Base-by-base conservation (phyloP, 805 yeast genomes). In the Grigorovia jiainica region DNA sequence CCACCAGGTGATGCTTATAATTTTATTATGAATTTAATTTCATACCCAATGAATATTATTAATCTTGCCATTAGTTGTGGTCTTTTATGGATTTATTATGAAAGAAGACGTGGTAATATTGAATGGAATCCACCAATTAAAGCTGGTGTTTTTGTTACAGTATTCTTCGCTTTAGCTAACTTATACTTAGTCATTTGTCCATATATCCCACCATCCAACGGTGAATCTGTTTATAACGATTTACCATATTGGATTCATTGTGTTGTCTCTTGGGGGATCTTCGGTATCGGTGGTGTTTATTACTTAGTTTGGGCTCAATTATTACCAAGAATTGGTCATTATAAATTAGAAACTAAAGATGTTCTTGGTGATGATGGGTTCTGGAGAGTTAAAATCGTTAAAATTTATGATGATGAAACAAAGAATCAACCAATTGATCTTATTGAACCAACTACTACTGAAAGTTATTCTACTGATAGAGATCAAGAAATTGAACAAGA, bases 1-100 rank as follows among this genome's bases (percentile, higher is more conserved):
- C 90, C 92, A 16, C 84, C 89, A 20, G 94, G 92, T 43, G 94
- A 84, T 57, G 94, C 94, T 38, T 85, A 83, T 66, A 81, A 82
- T 61, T 82, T 86, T 58, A 76, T 85, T 50, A 60, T 82, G 61
- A 84, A 86, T 63, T 70, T 86, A 66, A 80, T 83, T 52, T 78
- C 90, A 2, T 85, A 85, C 60, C 90, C 95, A 39, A 73, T 79
- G 65, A 81, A 85, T 55, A 79, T 85, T 39, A 81, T 85, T 53
- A 81, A 84, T 59, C 66, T 79, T 24, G 67, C 70, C 35, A 77
- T 85, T 32, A 78, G 82, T 15, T 53, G 71, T 40, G 95, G 84
- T 16, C 40, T 61, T 15, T 58, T 84, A 38, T 73, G 70, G 57
- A 61, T 82, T 39, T 74, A 79, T 57, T 67, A 72, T 58, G 71